Percentiles rank a stretch among this genome's conserved stretches.
Conservation (phyloP, 78 protist species). For the Dictyostelium citrinum region DNA sequence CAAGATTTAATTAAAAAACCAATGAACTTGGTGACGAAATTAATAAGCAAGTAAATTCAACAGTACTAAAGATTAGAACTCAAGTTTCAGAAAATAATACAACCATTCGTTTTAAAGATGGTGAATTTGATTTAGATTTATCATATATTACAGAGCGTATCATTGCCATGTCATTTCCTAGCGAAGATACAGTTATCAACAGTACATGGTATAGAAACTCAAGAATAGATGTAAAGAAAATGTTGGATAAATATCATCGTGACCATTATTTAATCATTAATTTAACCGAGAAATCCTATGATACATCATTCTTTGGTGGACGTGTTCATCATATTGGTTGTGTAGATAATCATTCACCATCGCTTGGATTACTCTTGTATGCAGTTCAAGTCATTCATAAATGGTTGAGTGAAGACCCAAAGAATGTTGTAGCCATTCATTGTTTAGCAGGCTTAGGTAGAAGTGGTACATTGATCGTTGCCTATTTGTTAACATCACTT, state of each 20-base stretch:
- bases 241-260: conserved; percentile 51
- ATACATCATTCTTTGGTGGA: background rate
- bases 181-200: background rate
- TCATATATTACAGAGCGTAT: conserved; percentile 73
- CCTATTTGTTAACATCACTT: conserved; percentile 38
- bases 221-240: conserved; percentile 47
- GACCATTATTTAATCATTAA: conserved; percentile 59
- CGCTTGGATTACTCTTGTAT: conserved; percentile 43
- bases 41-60: background rate
- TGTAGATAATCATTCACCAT: conserved; percentile 72
- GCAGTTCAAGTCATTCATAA: conserved; percentile 58
- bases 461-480: conserved; percentile 56
- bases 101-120: conserved; percentile 25
- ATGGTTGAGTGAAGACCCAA: conserved; percentile 39
- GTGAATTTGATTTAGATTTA: conserved; percentile 69
- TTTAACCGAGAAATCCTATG: conserved; percentile 56
- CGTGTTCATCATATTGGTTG: conserved; percentile 56
- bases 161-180: conserved; percentile 74
- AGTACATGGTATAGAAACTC: conserved; percentile 38
- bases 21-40: background rate
- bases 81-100: conserved; percentile 70
- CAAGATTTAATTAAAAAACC: background rate
- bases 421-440: conserved; percentile 71
- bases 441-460: conserved; percentile 78
- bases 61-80: conserved; percentile 13